phyloP scores from a whole-genome alignment of 140 eudicot species.

The Senecio squalidus region DNA sequence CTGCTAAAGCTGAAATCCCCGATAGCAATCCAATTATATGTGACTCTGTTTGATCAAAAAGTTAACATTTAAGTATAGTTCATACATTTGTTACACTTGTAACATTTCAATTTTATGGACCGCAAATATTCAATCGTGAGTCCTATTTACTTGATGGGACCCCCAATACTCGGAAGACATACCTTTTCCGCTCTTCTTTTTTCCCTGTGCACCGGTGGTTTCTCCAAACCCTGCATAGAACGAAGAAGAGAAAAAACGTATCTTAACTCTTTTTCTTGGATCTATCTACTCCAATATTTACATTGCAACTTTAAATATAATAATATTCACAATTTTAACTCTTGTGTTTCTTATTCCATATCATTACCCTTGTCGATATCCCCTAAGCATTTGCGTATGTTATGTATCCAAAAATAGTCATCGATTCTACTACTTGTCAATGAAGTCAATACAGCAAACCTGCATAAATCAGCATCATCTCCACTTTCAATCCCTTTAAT shows the following conservation, averaged over 20 bases:
- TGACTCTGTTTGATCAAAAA: slow-evolving; percentile 20
- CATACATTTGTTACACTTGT: not conserved
- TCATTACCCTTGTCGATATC: slow-evolving; percentile 18
- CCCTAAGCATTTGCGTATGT: slow-evolving; percentile 32
- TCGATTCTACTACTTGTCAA: slow-evolving; percentile 29
- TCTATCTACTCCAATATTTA: not conserved
- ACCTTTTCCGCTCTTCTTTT: slow-evolving; percentile 8
- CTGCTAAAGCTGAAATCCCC: slow-evolving; percentile 23
- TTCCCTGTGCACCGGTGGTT: not conserved
- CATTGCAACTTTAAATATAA: not conserved
- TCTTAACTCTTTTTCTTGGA: not conserved
- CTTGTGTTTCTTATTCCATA: not conserved
- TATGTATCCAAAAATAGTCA: slow-evolving; percentile 22
- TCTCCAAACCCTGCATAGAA: slow-evolving; percentile 2
- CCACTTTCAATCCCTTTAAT: slow-evolving; percentile 25
- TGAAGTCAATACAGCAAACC: slow-evolving; percentile 41
- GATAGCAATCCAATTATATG: slow-evolving; percentile 29
- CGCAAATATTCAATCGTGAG: not conserved
- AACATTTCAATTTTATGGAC: not conserved
- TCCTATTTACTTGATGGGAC: not conserved
- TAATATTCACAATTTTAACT: not conserved
- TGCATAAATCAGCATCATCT: slow-evolving; percentile 30
- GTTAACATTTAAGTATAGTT: not conserved
- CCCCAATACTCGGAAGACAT: not conserved
- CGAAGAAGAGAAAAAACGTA: not conserved